A percentile compares a stretch with the other conserved stretches of the same genome.
These are phyloP conservation scores for Lactarius akahatsu DNA, from an alignment of 768 basidiomycete species.

Conservation along the genomic window DNA sequence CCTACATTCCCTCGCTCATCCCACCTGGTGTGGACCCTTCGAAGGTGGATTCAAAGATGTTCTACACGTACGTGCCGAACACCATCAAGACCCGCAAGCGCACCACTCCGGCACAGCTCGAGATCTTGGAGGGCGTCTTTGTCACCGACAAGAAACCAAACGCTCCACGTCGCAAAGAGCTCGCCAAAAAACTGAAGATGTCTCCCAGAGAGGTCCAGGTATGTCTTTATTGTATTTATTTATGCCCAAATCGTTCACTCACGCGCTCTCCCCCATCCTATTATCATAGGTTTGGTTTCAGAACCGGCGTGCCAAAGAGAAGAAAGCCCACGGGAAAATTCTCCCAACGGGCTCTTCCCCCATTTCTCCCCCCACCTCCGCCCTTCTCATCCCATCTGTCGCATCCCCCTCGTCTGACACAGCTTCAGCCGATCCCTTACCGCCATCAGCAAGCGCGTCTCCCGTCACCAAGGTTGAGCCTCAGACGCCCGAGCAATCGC, in stretches of 20 bases:
- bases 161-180: conserved; percentile 69
- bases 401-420: conserved; percentile 9
- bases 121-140: conserved; percentile 86
- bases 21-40: conserved; percentile 61
- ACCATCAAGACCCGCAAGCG: conserved; percentile 94
- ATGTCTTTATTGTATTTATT: conserved; percentile 25
- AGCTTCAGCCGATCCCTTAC: neutral
- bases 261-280: conserved; percentile 16
- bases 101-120: conserved; percentile 85
- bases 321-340: conserved; percentile 40
- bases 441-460: conserved; percentile 15
- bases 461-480: conserved; percentile 25
- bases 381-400: neutral
- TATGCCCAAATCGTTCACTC: conserved; percentile 3
- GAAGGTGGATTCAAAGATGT: conserved; percentile 75
- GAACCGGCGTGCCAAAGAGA: conserved; percentile 87
- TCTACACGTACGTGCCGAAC: conserved; percentile 86
- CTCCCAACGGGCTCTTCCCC: conserved; percentile 6
- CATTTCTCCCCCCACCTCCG: neutral
- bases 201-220: conserved; percentile 95
- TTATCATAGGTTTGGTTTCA: conserved; percentile 80
- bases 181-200: conserved; percentile 86
- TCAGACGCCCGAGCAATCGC: conserved; percentile 27
- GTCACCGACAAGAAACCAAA: conserved; percentile 90
- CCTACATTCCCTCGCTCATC: conserved; percentile 49